phyloP scores from a whole-genome alignment of 257 asterid genomes.

The Solanum medicagineum region DNA sequence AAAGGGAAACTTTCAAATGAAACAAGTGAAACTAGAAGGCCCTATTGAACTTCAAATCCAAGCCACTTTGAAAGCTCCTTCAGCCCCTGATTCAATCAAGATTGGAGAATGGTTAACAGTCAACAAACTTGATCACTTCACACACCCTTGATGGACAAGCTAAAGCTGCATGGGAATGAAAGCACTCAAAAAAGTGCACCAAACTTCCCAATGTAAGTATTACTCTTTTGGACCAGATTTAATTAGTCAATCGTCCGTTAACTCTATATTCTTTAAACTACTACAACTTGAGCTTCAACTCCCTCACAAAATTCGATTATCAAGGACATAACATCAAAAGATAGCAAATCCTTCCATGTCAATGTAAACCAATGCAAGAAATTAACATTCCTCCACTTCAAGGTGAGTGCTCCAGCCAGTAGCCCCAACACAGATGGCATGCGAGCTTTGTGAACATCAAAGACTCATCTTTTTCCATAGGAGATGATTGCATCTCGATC shows the following conservation, averaged over 20 bases:
- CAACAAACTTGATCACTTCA: constrained; percentile 3
- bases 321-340: constrained; percentile 1
- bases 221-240: neutral
- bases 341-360: constrained; percentile 26
- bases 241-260: neutral
- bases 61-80: constrained; percentile 16
- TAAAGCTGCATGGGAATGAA: constrained; percentile 16
- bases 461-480: constrained; percentile 7
- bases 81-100: constrained; percentile 2
- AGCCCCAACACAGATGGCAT: constrained; percentile 22
- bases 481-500: neutral
- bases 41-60: constrained; percentile 8
- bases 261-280: no score
- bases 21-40: constrained; percentile 3
- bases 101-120: constrained; percentile 11
- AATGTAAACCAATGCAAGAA: constrained; percentile 19
- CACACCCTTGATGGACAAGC: constrained; percentile 25
- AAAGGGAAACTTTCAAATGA: constrained; percentile 12
- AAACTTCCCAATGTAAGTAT: constrained; percentile 13
- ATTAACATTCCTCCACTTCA: constrained; percentile 4
- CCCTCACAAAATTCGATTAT: constrained; percentile 8
- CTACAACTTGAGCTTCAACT: neutral
- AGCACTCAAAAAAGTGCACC: constrained; percentile 1
- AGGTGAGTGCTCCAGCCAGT: constrained; percentile 7
- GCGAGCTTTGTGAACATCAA: constrained; percentile 10